Base-by-base conservation (phyloP, 164 flowering plant species). In the Liquidambar formosana region DNA sequence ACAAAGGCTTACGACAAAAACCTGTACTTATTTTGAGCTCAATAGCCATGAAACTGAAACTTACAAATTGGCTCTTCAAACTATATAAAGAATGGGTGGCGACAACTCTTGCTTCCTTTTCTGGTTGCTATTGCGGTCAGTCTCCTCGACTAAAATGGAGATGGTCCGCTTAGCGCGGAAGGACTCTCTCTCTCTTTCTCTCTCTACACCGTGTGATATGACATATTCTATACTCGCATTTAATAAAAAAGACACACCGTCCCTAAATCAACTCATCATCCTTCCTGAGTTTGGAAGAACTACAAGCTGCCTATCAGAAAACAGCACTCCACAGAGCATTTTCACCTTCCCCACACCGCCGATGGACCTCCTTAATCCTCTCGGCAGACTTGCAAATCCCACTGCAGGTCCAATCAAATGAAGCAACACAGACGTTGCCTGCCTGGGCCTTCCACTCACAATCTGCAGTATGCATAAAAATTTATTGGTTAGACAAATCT, bases 381-480 rank as follows among this genome's bases (percentile, higher is more conserved):
- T 90, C 92, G 5, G 86, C 85, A 23, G 95, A 88, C 63, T 76
- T 77, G 76, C 95, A 90, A 28, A 88, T 86, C 44, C 92, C 95
- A 65, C 91, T 86, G 80, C 95, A 89, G 74, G 81, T 89, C 95
- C 95, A 89, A 48, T 89, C 96, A 68, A 90, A 90, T 9, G 96
- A 90, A 43, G 96, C 96, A 49, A 84, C 88, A 66, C 96, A 88
- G 2, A 80, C 66, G 77, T 88, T 86, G 70, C 94, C 92, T 19
- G 91, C 89, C 66, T 85, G 91, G 11, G 89, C 91, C 74, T 85
- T 89, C 91, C 91, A 87, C 67, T 87, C 91, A 56, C 94, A 87
- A 79, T 89, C 94, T 89, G 82, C 72, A 60, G 28, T 4, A 16
- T 51, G 19, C 43, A 56, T 27, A 4, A 41, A 61, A 51, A 33